phyloP scores from a whole-genome alignment of 257 asterid genomes.

The Solanum clarkiae region DNA sequence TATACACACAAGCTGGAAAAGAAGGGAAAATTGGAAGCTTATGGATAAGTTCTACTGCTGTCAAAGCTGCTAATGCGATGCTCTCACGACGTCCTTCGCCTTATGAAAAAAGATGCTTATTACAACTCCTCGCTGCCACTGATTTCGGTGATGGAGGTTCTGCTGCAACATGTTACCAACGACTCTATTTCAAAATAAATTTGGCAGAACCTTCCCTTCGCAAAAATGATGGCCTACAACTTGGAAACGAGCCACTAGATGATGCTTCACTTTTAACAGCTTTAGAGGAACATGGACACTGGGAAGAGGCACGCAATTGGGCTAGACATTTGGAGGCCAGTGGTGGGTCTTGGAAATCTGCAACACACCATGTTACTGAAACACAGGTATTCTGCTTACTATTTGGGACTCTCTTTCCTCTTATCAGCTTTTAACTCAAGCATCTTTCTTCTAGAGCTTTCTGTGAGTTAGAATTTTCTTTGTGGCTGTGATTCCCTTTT shows the following conservation, averaged over 20 bases:
- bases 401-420: background rate
- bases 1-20: constrained; percentile 31
- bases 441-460: background rate
- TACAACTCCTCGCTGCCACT: constrained; percentile 77
- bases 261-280: constrained; percentile 76
- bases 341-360: constrained; percentile 87
- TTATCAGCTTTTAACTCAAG: background rate
- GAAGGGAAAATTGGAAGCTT: constrained; percentile 51
- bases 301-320: constrained; percentile 99
- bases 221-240: constrained; percentile 67
- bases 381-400: constrained; percentile 53
- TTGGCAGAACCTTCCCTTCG: constrained; percentile 93
- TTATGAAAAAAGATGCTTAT: constrained; percentile 84
- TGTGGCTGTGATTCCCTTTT: background rate
- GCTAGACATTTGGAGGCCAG: constrained; percentile 85
- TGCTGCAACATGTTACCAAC: constrained; percentile 55
- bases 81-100: constrained; percentile 79
- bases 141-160: constrained; percentile 94
- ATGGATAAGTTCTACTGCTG: constrained; percentile 68
- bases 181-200: constrained; percentile 72
- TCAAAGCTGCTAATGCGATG: constrained; percentile 89
- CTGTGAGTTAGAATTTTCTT: background rate
- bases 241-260: constrained; percentile 72
- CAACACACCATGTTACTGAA: constrained; percentile 81
- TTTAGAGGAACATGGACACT: constrained; percentile 69